Evolutionary conservation across 2,329 filamentous ascomycete genomes (phyloP).

Genomic region (Verticillium dahliae): DNA sequence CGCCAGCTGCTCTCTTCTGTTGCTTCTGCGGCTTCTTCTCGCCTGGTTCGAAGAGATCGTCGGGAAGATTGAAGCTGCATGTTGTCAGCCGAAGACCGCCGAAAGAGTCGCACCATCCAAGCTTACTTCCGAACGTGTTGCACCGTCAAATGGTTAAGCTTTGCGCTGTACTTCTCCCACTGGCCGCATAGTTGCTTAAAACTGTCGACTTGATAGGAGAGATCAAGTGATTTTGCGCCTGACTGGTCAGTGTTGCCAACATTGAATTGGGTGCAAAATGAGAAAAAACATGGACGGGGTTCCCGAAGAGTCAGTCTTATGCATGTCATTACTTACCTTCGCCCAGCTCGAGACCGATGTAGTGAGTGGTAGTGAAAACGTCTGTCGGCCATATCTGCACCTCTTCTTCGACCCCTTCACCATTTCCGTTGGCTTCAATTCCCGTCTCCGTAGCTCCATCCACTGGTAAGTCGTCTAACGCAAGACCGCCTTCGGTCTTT

Average conservation of each 20-base stretch:
- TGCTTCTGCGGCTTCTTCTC: slow-evolving; percentile 64
- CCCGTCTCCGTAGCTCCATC: slow-evolving; percentile 4
- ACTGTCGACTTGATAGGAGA: slow-evolving; percentile 74
- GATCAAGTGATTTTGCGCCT: slow-evolving; percentile 66
- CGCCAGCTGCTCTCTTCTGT: slow-evolving; percentile 17
- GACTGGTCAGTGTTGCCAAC: slow-evolving; percentile 23
- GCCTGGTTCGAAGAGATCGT: slow-evolving; percentile 79
- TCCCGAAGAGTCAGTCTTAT: background rate
- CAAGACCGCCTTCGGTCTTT: background rate
- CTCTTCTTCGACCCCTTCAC: slow-evolving; percentile 4
- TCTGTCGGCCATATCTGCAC: slow-evolving; percentile 19
- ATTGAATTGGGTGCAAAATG: background rate
- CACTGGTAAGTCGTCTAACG: slow-evolving; percentile 4
- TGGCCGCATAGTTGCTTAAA: slow-evolving; percentile 78
- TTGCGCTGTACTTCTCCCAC: slow-evolving; percentile 68
- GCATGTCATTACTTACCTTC: slow-evolving; percentile 51
- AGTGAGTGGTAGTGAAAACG: slow-evolving; percentile 87
- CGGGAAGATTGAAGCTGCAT: slow-evolving; percentile 73
- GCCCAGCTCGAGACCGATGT: slow-evolving; percentile 78
- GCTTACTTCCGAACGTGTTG: slow-evolving; percentile 81
- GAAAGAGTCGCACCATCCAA: background rate
- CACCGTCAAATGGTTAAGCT: slow-evolving; percentile 73
- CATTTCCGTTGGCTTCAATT: slow-evolving; percentile 12
- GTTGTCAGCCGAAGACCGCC: background rate
- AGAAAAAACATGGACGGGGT: background rate